A percentile compares a stretch with the other conserved stretches of the same genome.
phyloP scores from a whole-genome alignment of 2,329 filamentous ascomycete genomes.

The Drechslerella dactyloides region DNA sequence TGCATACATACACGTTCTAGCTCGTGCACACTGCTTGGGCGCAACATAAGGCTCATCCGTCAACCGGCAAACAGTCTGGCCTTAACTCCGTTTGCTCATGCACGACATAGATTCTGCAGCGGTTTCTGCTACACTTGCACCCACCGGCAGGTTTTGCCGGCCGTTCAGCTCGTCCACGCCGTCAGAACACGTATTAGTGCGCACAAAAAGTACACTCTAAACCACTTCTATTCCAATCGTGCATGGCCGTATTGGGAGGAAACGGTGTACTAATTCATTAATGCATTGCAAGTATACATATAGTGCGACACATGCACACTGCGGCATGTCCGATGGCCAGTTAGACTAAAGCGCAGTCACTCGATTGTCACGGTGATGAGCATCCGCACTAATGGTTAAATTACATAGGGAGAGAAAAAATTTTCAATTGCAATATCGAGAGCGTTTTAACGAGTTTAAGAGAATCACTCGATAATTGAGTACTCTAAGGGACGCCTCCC shows the following conservation, averaged over 20 bases:
- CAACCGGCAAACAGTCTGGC: background rate
- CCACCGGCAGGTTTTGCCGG: background rate
- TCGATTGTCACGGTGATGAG: background rate
- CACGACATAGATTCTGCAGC: conserved; percentile 8
- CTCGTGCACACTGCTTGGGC: no score
- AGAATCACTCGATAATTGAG: background rate
- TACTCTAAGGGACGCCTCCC: background rate
- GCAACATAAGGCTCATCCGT: no score
- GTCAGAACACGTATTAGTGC: background rate
- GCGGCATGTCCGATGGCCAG: conserved; percentile 4
- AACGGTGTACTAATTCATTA: background rate
- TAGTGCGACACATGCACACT: conserved; percentile 4
- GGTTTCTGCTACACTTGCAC: background rate
- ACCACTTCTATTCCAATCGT: no score
- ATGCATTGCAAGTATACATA: background rate
- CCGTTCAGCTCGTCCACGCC: conserved; percentile 1
- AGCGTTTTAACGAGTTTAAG: background rate
- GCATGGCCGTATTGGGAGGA: no score
- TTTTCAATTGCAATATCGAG: background rate
- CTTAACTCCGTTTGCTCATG: conserved; percentile 1
- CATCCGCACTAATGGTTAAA: background rate
- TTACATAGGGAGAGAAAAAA: background rate
- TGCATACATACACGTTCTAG: no score
- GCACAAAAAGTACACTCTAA: background rate
- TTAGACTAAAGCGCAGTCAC: background rate